These are phyloP conservation scores for Amaranthus cruentus DNA, from an alignment of 148 eudicot genomes.

Conservation along the genomic window DNA sequence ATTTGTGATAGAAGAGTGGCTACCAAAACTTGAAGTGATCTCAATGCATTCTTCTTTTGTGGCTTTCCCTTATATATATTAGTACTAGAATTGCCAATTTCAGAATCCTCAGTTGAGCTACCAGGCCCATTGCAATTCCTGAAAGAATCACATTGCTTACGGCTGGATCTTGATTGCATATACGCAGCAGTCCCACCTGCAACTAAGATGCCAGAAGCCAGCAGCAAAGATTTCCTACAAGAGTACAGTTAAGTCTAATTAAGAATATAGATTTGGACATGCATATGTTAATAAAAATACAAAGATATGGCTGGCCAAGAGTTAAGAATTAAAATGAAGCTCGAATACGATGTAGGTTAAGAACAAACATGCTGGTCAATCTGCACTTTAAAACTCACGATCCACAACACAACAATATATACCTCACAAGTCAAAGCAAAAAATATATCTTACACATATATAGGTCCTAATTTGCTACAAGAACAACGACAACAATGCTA, in stretches of 20 bases:
- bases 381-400: too few species aligned
- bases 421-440: background rate
- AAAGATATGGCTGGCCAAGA: background rate
- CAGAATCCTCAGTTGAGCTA: slow-evolving; percentile 34
- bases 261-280: slow-evolving; percentile 1
- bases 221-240: slow-evolving; percentile 70
- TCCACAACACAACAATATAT: background rate
- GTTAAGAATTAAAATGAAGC: background rate
- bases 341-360: background rate
- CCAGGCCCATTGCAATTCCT: slow-evolving; percentile 50
- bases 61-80: slow-evolving; percentile 50
- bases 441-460: background rate
- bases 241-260: background rate
- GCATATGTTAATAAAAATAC: background rate
- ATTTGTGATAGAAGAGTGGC: slow-evolving; percentile 83
- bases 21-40: slow-evolving; percentile 83
- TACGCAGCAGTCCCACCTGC: slow-evolving; percentile 88
- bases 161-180: slow-evolving; percentile 56
- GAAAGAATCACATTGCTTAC: slow-evolving; percentile 35
- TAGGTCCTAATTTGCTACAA: background rate
- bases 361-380: background rate
- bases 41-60: slow-evolving; percentile 64
- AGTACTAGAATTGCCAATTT: slow-evolving; percentile 29
- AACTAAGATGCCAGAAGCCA: slow-evolving; percentile 74
- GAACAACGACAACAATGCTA: background rate